Evolutionary conservation across 352 stramenopile genomes (phyloP).

Genomic region (Peronospora farinosa): DNA sequence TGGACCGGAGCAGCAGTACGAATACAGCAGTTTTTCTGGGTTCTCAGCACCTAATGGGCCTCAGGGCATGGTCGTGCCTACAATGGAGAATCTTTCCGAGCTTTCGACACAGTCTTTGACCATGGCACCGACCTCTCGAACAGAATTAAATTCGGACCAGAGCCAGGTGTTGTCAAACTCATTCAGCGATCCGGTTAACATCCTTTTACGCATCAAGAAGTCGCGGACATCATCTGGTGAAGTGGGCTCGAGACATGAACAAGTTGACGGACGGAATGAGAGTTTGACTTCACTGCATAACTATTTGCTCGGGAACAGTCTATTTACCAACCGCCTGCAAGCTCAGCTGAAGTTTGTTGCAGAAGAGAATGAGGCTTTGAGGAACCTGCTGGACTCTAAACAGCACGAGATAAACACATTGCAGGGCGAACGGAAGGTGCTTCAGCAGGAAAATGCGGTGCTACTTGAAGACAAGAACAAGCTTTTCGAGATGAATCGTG

Average conservation of each 20-base stretch:
- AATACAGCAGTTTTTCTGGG: constrained; percentile 26
- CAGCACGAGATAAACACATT: constrained; percentile 50
- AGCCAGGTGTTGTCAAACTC: constrained; percentile 43
- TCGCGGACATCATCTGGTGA: constrained; percentile 35
- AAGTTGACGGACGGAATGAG: constrained; percentile 37
- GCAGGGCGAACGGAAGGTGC: constrained; percentile 45
- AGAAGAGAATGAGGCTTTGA: constrained; percentile 60
- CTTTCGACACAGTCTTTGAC: constrained; percentile 16
- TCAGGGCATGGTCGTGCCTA: constrained; percentile 8
- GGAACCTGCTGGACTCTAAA: constrained; percentile 42
- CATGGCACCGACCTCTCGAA: constrained; percentile 17
- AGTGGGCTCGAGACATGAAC: constrained; percentile 31
- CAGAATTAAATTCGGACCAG: constrained; percentile 17
- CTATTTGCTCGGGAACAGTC: constrained; percentile 54
- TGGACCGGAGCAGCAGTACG: constrained; percentile 19
- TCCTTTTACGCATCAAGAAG: constrained; percentile 71
- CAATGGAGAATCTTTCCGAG: constrained; percentile 25
- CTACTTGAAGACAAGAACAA: constrained; percentile 74
- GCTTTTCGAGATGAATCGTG: constrained; percentile 71
- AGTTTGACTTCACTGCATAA: constrained; percentile 61
- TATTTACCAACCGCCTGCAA: constrained; percentile 74
- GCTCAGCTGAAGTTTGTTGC: constrained; percentile 57
- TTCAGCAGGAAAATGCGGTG: constrained; percentile 65
- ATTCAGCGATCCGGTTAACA: constrained; percentile 71
- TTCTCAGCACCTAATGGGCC: constrained; percentile 16